Evolutionary conservation across 2,329 filamentous ascomycete genomes (phyloP), one percentile per base, ranked within the genome.

Genomic region (Tolypocladium nubicola): DNA sequence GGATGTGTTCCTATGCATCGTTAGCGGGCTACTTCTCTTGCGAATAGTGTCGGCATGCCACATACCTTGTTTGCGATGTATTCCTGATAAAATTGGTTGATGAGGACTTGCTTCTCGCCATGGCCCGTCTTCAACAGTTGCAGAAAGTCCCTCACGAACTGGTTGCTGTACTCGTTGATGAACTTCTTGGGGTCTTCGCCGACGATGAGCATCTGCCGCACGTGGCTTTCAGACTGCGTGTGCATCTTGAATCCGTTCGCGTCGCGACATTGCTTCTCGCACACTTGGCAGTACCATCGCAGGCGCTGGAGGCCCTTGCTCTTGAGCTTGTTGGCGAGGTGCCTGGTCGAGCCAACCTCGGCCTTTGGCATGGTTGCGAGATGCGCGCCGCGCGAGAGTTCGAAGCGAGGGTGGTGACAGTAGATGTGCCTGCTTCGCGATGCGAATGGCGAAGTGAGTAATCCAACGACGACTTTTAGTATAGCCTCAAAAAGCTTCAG

Each of bases 181-280:
- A 82, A 85, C 65, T 90, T 92, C 61, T 88, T 88, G 26, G 92
- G 84, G 67, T 97, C 87, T 68, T 96, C 89, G 67, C 92, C 93
- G 33, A 97, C 87, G 1, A 92, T 72, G 49, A 93, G 79, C 70
- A 97, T 95, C 63, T 92, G 85, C n/a, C 93, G 86, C 45, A 96
- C 89, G 68, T 97, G 93, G 53, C 84, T 85, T 72, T 96, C 90
- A 61, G 84, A 88, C 66, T 90, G 84, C 1, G 87, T 87, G 73
- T 97, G 93, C 76, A 89, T 89, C 72, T 92, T 92, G 75, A 92
- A 96, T 33, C 87, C 92, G 73, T 97, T 97, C 64, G 92, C 89
- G 69, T 96, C 91, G 59, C 89, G 81, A 47, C 69, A 72, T 57
- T 75, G 71, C 59, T 76, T 72, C 68, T 90, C 82, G 75, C 92